phyloP scores from a whole-genome alignment of 345 rosid genomes.

The Limnanthes douglasii region DNA sequence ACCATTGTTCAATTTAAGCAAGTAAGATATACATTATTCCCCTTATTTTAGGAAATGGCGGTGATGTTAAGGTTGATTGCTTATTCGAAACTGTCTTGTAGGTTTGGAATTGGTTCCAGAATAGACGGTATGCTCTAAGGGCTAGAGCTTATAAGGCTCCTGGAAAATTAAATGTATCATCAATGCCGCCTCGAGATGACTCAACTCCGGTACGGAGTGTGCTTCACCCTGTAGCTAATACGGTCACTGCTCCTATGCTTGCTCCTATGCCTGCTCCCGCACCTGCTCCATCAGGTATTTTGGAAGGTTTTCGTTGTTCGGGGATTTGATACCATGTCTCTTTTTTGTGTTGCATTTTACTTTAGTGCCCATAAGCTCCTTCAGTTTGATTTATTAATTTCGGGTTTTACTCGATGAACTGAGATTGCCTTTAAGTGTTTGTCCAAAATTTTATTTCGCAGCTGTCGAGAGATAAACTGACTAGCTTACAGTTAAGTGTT shows the following conservation, averaged over 20 bases:
- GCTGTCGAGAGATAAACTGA: no score
- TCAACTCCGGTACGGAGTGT: constrained; percentile 36
- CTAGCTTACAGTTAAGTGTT: no score
- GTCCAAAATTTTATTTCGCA: constrained; percentile 2
- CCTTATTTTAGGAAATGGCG: no score
- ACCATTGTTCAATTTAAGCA: constrained; percentile 86
- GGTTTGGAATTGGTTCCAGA: constrained; percentile 99
- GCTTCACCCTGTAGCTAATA: constrained; percentile 40
- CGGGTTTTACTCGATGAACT: neutral
- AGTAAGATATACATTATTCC: no score
- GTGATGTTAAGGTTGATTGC: no score
- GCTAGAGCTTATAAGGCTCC: constrained; percentile 74
- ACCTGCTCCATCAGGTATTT: constrained; percentile 43
- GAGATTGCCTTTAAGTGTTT: constrained; percentile 1
- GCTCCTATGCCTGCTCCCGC: constrained; percentile 26
- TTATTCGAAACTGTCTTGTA: no score
- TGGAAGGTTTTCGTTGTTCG: neutral
- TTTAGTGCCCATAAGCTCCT: neutral
- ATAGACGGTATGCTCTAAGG: constrained; percentile 85
- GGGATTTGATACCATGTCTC: constrained; percentile 4
- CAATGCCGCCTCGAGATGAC: constrained; percentile 53
- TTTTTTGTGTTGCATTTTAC: neutral
- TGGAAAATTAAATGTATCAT: constrained; percentile 61
- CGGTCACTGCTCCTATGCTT: constrained; percentile 32
- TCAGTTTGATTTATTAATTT: neutral